Conservation (phyloP, 345 rosid genomes). For the Kernera saxatilis region DNA sequence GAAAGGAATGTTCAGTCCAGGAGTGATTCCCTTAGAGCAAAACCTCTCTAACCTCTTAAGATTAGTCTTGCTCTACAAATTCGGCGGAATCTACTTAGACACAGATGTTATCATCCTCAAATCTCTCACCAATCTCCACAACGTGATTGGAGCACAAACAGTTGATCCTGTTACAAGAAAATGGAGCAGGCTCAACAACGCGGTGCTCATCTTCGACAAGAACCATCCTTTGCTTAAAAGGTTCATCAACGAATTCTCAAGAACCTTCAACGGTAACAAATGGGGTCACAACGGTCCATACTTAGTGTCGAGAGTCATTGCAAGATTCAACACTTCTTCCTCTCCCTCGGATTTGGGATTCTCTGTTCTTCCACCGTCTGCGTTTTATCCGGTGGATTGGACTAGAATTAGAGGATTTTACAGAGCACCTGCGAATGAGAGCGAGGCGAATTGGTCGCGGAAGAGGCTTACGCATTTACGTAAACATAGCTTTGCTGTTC, state of each 20-base stretch:
- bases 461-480: conserved; percentile 44
- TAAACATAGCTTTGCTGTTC: conserved; percentile 53
- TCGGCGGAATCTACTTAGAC: conserved; percentile 77
- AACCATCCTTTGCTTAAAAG: conserved; percentile 63
- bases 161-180: conserved; percentile 46
- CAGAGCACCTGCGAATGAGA: conserved; percentile 34
- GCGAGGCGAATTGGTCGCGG: conserved; percentile 44
- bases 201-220: conserved; percentile 74
- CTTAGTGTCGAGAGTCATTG: conserved; percentile 73
- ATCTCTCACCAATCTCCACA: conserved; percentile 44
- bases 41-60: conserved; percentile 80
- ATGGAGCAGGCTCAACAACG: conserved; percentile 88
- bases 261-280: conserved; percentile 77
- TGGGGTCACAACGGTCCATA: conserved; percentile 99
- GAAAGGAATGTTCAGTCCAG: conserved; percentile 61
- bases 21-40: conserved; percentile 78
- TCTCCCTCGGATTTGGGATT: conserved; percentile 36
- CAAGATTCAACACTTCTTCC: conserved; percentile 33
- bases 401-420: conserved; percentile 52
- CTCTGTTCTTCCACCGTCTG: conserved; percentile 66
- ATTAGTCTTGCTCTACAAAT: conserved; percentile 70
- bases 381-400: conserved; percentile 91
- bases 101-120: conserved; percentile 63
- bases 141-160: conserved; percentile 77
- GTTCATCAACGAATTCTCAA: conserved; percentile 77